Base-by-base conservation (phyloP, 2,329 filamentous ascomycete species). In the Mycosphaerella sp. region DNA sequence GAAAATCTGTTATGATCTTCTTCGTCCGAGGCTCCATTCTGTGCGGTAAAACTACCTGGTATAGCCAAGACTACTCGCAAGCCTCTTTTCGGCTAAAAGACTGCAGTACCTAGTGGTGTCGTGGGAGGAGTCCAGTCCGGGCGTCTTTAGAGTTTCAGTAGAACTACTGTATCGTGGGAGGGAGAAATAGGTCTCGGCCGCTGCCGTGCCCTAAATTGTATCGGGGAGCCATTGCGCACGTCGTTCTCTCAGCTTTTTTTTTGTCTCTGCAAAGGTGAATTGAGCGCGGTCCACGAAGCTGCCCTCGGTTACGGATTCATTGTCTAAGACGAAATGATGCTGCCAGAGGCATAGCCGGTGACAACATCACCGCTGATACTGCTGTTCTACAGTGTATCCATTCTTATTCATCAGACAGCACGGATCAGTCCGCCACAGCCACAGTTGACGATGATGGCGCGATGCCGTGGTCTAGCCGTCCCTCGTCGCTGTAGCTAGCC, bases 391-490 rank as follows among this genome's bases (percentile, higher is more conserved):
- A 17, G 14, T 17, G 14, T 17, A 17, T 17, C 14, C 14, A 17
- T 17, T 17, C 14, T 17, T 17, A 17, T 17, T 14, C 48, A 48
- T 39, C 10, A 50, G 40, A 43, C 48, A 34, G 10, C 9, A 9
- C 11, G 47, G 32, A 43, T 43, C 26, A 42, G 32, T 34, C 26
- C 14, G 26, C 26, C 26, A 29, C 26, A 50, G 42, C 17, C 17
- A 50, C 48, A 39, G 36, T 36, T 43, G 46, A 14, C 40, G 38
- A 31, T 29, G 26, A 50, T 50, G 48, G 48, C 48, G 48, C 48
- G 48, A 50, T 50, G 39, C 48, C 48, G 48, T 26, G 11, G 48
- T 36, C 48, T 42, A 42, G 39, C 48, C 48, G 48, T 17, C n/a
- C 48, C 46, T 32, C 10, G 36, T 34, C 46, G 17, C 46, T 36